phyloP scores from a whole-genome alignment of 768 basidiomycete genomes.

The Boletus tomentosulus region DNA sequence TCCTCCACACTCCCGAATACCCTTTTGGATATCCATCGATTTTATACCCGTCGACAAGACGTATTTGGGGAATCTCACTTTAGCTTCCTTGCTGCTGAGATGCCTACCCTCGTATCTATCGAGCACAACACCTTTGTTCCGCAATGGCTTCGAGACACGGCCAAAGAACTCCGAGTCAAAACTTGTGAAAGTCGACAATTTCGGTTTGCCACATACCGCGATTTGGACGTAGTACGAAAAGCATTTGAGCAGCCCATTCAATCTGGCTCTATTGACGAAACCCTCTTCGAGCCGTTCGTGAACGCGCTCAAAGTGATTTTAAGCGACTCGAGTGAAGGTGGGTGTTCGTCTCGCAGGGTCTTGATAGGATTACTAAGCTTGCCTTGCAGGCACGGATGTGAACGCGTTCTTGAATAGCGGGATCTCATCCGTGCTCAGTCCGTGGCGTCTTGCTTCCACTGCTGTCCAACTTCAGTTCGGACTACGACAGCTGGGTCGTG shows the following conservation, averaged over 20 bases:
- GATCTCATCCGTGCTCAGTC: constrained; percentile 65
- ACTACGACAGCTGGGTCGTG: constrained; percentile 68
- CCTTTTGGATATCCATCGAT: constrained; percentile 62
- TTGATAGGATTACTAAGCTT: background rate
- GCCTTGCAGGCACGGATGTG: constrained; percentile 35
- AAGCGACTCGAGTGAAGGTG: constrained; percentile 58
- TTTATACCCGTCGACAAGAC: constrained; percentile 63
- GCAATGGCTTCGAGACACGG: constrained; percentile 44
- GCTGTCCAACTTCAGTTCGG: constrained; percentile 76
- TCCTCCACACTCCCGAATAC: constrained; percentile 39
- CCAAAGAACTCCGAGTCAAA: constrained; percentile 48
- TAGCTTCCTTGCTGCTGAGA: constrained; percentile 51
- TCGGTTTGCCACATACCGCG: constrained; percentile 70
- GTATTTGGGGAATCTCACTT: constrained; percentile 69
- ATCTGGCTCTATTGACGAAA: constrained; percentile 44
- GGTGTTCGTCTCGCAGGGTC: constrained; percentile 8
- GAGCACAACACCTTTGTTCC: constrained; percentile 59
- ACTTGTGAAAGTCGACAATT: constrained; percentile 66
- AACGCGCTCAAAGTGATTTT: constrained; percentile 65
- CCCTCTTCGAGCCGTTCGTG: constrained; percentile 58
- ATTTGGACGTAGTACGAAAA: constrained; percentile 63
- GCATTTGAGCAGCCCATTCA: constrained; percentile 65
- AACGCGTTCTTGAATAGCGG: constrained; percentile 54
- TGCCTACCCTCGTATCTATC: constrained; percentile 67
- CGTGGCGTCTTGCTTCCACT: constrained; percentile 81